Conservation (phyloP, 805 yeast genomes). For the Cyberlindnera mrakii region DNA sequence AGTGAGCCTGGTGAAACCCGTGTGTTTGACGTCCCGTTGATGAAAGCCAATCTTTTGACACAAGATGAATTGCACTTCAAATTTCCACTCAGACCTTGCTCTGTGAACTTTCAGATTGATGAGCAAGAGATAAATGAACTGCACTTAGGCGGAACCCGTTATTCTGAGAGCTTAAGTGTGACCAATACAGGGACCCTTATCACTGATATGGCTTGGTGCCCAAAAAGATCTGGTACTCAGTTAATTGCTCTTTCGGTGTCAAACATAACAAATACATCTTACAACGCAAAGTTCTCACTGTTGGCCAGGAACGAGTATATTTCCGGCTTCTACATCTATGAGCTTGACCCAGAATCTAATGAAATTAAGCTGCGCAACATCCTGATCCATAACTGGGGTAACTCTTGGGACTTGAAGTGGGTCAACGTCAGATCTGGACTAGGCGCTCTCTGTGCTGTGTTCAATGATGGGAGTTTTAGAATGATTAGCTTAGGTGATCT, state of each 20-base stretch:
- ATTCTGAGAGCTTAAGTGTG: constrained; percentile 31
- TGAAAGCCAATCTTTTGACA: constrained; percentile 16
- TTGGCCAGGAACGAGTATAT: constrained; percentile 24
- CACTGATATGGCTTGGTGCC: constrained; percentile 50
- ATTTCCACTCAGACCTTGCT: constrained; percentile 18
- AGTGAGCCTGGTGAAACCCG: constrained; percentile 11
- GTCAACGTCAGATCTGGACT: constrained; percentile 31
- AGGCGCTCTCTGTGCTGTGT: constrained; percentile 45
- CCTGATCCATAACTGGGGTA: constrained; percentile 38
- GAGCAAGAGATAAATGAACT: constrained; percentile 10
- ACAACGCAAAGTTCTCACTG: constrained; percentile 23
- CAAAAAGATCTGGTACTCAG: constrained; percentile 25
- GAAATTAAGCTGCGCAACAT: constrained; percentile 27
- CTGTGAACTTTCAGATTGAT: constrained; percentile 17
- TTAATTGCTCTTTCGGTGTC: constrained; percentile 48
- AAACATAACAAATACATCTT: constrained; percentile 26
- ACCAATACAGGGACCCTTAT: constrained; percentile 47
- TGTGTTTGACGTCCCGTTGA: constrained; percentile 4
- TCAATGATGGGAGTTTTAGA: constrained; percentile 54
- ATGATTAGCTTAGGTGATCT: constrained; percentile 33
- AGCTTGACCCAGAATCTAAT: constrained; percentile 26
- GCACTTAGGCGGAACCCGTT: constrained; percentile 10
- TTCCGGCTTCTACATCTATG: constrained; percentile 42
- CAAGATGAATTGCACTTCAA: constrained; percentile 17
- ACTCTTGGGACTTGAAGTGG: constrained; percentile 36